Evolutionary conservation across 1,284 basidiomycete species (phyloP).

Genomic region (Pyrrhoderma lamaoense): DNA sequence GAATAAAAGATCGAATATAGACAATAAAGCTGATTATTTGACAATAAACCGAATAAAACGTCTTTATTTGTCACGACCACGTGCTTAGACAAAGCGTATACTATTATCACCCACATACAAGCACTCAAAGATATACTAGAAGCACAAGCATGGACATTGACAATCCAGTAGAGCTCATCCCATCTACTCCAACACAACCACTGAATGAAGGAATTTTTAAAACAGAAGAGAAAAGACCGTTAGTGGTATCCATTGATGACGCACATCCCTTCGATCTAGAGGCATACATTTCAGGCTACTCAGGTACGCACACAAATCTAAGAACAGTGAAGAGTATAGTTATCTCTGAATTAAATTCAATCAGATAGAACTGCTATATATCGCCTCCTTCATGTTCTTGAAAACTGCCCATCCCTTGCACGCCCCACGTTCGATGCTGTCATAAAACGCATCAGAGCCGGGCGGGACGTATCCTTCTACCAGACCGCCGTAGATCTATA

Average conservation of each 20-base stretch:
- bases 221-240: slow-evolving; percentile 17
- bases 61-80: too few relatives aligned
- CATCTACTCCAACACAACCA: too few relatives aligned
- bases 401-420: slow-evolving; percentile 56
- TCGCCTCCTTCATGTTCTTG: slow-evolving; percentile 60
- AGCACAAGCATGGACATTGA: slow-evolving; percentile 16
- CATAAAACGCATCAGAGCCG: slow-evolving; percentile 51
- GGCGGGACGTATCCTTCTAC: slow-evolving; percentile 56
- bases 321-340: not conserved
- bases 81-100: too few relatives aligned
- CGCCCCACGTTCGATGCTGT: slow-evolving; percentile 61
- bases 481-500: slow-evolving; percentile 49
- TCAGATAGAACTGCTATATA: slow-evolving; percentile 63
- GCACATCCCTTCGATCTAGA: slow-evolving; percentile 77
- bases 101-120: too few relatives aligned
- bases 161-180: not conserved
- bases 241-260: slow-evolving; percentile 51
- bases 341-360: not conserved
- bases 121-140: too few relatives aligned
- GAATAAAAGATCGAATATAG: too few relatives aligned
- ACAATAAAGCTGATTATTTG: too few relatives aligned
- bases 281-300: slow-evolving; percentile 55
- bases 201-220: not conserved
- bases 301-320: slow-evolving; percentile 43
- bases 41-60: too few relatives aligned